Evolutionary conservation across 2,329 filamentous ascomycete species (phyloP).

Genomic region (Dactylonectria estremocensis): DNA sequence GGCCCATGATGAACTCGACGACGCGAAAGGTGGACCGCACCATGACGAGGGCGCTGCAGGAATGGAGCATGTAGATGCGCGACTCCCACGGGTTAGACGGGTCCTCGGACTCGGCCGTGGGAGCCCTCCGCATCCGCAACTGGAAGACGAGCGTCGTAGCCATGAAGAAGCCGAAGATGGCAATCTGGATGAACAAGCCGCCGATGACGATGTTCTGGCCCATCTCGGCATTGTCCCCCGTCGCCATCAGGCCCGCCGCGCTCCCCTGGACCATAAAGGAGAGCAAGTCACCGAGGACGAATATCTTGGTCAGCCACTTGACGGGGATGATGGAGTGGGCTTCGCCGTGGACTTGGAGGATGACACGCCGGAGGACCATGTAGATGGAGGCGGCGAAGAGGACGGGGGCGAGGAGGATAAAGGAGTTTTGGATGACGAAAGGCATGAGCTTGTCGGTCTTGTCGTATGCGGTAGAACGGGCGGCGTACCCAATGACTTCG

Average conservation of each 20-base stretch:
- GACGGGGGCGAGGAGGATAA: constrained; percentile 53
- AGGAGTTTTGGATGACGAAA: constrained; percentile 55
- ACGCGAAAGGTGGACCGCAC: constrained; percentile 4
- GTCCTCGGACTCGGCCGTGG: background rate
- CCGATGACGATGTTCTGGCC: constrained; percentile 61
- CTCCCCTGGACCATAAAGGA: constrained; percentile 35
- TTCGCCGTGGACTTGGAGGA: constrained; percentile 54
- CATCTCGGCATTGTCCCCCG: constrained; percentile 51
- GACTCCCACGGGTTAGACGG: background rate
- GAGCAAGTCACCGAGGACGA: constrained; percentile 35
- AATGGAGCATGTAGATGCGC: constrained; percentile 14
- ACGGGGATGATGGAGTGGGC: background rate
- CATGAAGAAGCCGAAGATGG: constrained; percentile 68
- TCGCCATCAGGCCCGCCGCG: constrained; percentile 49
- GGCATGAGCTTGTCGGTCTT: constrained; percentile 19
- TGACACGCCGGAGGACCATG: constrained; percentile 34
- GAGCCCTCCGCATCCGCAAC: background rate
- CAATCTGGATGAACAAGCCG: constrained; percentile 68
- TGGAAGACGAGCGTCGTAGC: background rate
- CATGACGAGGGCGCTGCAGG: constrained; percentile 6
- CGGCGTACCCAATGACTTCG: background rate
- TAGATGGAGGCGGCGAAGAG: constrained; percentile 58
- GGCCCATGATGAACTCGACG: constrained; percentile 12
- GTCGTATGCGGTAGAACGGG: background rate
- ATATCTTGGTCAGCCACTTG: constrained; percentile 39